Base-by-base conservation (phyloP, 345 rosid species). In the Boechera stricta region DNA sequence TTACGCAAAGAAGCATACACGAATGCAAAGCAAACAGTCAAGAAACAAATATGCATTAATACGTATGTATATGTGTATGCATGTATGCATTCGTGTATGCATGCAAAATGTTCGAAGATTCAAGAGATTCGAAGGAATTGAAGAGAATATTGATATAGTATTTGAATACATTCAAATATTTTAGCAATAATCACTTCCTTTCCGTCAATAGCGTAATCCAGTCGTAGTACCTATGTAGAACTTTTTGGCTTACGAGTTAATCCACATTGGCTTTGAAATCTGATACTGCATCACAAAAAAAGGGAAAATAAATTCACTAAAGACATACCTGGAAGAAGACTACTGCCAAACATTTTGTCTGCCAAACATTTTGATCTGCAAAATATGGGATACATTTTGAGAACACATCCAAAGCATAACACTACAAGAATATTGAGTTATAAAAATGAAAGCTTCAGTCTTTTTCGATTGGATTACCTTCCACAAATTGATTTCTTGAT, bases 401-500 rank as follows among this genome's bases (percentile, higher is more conserved):
- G 7, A 47, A 47, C 51, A 47, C 21, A 5, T 47, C 51, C 15
- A 5, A 15, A 36, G 9, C 39, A 21, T 21, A 21, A 21, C 24
- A 21, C 24, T 21, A 21, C 24, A 21, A 21, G 24, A 21, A 21
- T 21, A 21, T 21, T 21, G 24, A 21, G 24, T 21, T 21, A 21
- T 21, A 21, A 21, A 21, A 21, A 47, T 15, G 16, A 5, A 15
- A 7, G 51, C 8, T 47, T 47, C 51, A 5, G 21, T 47, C 21
- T 47, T 15, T 47, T 47, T 13, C 18, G 15, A 15, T 71, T 42
- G 56, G 18, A 36, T 76, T 90, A 91, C 97, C 93, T 84, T 84
- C 94, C 87, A 89, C 15, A 74, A 38, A 31, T 87, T 92, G 38
- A 81, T 81, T 70, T 84, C 84, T 26, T 84, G 87, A 71, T 72